Percentiles rank a stretch among this genome's conserved stretches.
phyloP scores from a whole-genome alignment of 2,329 filamentous ascomycete genomes.

The Hypoxylon sp. region DNA sequence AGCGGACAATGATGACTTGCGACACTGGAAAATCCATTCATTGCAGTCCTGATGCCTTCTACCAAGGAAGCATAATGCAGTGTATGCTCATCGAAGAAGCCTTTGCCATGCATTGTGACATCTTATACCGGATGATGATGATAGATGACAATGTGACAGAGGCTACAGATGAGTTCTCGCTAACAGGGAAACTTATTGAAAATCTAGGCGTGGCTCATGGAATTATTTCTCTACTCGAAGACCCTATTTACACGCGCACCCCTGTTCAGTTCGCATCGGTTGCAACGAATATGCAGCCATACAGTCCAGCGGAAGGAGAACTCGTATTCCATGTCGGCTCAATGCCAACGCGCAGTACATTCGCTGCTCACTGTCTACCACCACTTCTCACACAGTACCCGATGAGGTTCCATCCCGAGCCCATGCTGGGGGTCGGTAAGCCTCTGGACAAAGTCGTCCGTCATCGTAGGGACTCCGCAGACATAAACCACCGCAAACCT shows the following conservation, averaged over 20 bases:
- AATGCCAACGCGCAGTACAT: neutral
- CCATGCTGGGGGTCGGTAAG: conserved; percentile 52
- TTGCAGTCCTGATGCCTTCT: neutral
- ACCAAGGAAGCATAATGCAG: neutral
- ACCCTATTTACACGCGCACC: no score
- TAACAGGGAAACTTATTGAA: neutral
- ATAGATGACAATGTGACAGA: neutral
- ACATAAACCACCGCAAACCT: conserved; percentile 69
- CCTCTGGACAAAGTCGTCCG: conserved; percentile 71
- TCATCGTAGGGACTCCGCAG: conserved; percentile 77
- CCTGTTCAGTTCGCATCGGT: neutral
- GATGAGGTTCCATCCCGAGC: conserved; percentile 58
- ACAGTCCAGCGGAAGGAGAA: neutral
- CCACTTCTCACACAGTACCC: conserved; percentile 73
- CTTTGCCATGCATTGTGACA: neutral
- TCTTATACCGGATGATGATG: neutral
- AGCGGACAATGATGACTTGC: neutral
- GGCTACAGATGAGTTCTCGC: no score
- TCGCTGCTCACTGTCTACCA: conserved; percentile 59
- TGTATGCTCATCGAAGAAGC: neutral
- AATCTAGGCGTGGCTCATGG: neutral
- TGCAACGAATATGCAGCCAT: neutral
- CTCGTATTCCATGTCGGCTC: neutral
- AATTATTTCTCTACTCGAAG: neutral
- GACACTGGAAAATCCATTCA: neutral